phyloP scores from a whole-genome alignment of 139 green algal genomes.

The Coelastrella sp. region DNA sequence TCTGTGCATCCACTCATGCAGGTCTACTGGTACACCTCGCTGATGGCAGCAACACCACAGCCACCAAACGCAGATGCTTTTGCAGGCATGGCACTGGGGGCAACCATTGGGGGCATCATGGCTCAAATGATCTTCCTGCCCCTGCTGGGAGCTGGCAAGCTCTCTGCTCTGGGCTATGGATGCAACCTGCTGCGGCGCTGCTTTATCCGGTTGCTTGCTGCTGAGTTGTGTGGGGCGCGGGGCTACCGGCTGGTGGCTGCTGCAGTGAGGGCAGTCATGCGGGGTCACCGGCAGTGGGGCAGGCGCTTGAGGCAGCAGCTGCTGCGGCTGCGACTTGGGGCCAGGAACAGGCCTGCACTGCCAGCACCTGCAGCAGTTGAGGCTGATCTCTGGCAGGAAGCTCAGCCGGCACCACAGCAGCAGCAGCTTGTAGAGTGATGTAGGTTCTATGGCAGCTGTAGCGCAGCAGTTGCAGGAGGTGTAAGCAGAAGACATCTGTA shows the following conservation, averaged over 20 bases:
- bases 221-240: conserved; percentile 2
- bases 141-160: conserved; percentile 32
- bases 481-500: too few relatives aligned
- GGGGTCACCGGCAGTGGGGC: neutral
- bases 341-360: neutral
- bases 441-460: too few relatives aligned
- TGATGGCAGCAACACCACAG: conserved; percentile 24
- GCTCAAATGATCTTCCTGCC: conserved; percentile 40
- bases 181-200: conserved; percentile 13
- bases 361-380: neutral
- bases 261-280: neutral
- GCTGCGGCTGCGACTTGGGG: neutral
- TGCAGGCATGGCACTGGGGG: conserved; percentile 37
- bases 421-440: neutral
- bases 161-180: neutral
- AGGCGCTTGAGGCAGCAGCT: neutral
- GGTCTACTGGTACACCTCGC: conserved; percentile 44
- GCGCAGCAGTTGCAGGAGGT: too few relatives aligned
- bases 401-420: neutral
- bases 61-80: conserved; percentile 42
- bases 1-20: neutral
- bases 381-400: neutral
- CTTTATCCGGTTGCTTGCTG: conserved; percentile 6
- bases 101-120: conserved; percentile 38
- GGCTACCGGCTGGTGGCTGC: conserved; percentile 11